Conservation (phyloP, 495 filamentous ascomycete species). For the Oleoguttula mirabilis region DNA sequence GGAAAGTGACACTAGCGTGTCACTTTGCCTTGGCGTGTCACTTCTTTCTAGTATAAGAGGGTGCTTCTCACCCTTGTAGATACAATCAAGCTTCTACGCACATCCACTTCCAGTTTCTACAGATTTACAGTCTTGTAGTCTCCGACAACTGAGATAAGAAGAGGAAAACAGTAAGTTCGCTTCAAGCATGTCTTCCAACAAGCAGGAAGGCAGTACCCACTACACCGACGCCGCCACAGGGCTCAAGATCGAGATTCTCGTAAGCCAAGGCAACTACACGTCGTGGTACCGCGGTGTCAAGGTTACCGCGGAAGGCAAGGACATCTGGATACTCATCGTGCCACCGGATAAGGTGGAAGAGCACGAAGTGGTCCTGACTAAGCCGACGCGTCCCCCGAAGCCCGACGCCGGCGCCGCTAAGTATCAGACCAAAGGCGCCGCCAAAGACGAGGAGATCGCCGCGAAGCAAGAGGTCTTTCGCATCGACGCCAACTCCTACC, state of each 20-base stretch:
- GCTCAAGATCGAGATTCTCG: neutral
- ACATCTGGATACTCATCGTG: neutral
- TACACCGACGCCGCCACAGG: neutral
- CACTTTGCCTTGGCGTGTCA: neutral
- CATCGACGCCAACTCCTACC: neutral
- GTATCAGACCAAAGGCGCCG: neutral
- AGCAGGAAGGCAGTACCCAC: neutral
- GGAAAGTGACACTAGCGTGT: neutral
- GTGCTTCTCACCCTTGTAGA: neutral
- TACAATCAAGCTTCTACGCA: neutral
- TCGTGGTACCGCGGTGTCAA: neutral
- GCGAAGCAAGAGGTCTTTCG: neutral
- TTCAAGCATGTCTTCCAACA: neutral
- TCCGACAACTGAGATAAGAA: neutral
- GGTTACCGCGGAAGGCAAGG: neutral
- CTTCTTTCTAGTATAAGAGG: neutral
- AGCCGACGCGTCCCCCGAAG: neutral
- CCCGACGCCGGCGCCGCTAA: neutral
- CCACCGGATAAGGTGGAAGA: neutral
- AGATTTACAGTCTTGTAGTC: neutral
- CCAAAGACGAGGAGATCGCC: neutral
- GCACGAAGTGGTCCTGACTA: neutral
- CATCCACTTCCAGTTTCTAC: neutral
- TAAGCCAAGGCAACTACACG: neutral
- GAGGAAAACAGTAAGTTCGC: neutral